Base-by-base conservation (phyloP, 768 basidiomycete genomes). In the Tephrocybe sp. region DNA sequence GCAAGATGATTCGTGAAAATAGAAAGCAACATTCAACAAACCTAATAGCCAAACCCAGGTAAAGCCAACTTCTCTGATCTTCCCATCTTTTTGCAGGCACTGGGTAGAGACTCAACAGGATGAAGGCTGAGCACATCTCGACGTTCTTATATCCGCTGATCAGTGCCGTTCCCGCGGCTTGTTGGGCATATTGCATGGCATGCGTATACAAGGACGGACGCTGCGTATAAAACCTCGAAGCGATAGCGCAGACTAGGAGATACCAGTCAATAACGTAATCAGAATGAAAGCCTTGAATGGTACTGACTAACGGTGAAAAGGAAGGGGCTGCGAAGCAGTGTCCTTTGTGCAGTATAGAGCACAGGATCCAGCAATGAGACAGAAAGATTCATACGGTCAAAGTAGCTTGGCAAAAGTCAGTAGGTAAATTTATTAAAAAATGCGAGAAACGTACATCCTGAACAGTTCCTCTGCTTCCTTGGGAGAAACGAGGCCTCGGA, bases 41-140 rank as follows among this genome's bases (percentile, higher is more conserved):
- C 89, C 92, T 77, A 53, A 95, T 92, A 7, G 91, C 92, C 23
- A 94, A 74, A 6, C 93, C 93, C 17, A 95, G 83, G 65, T 89
- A 92, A 42, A 95, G 67, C 89, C 91, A 97, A 45, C 85, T 86
- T 22, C 92, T 78, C 61, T 96, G 92, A 56, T 96, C 91, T 61
- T 94, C 92, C 85, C 91, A 94, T 26, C 84, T 79, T 44, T 81
- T 79, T 0, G 84, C 77, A 1, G 89, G 89, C 0, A 89, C 75
- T 48, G 84, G 82, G 68, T 88, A 87, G 58, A 98, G 66, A 62
- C 88, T 84, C 57, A 91, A 71, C 19, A 90, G 69, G 49, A 91
- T 83, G 62, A 92, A 98, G 14, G 87, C 94, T 39, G 87, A 85
- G 43, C 84, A 85, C 65, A 89, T 82, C 60, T 97, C 94, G 22